phyloP scores from a whole-genome alignment of 2,329 filamentous ascomycete genomes.

The Stachybotrys echinatus region DNA sequence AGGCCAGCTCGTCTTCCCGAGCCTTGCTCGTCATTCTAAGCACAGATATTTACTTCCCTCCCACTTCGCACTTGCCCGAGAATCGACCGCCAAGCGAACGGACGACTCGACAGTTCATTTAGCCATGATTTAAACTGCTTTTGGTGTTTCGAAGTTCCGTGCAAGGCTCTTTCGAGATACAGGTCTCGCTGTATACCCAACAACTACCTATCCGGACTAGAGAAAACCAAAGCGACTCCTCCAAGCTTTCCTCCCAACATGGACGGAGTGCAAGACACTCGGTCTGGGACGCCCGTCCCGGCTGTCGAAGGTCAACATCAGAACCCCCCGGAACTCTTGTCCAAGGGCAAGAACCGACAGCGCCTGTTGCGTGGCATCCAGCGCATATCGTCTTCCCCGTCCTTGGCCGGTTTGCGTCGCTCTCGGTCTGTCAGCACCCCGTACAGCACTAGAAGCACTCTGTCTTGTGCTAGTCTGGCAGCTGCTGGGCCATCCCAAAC shows the following conservation, averaged over 20 bases:
- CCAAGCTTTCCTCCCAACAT: too few relatives aligned
- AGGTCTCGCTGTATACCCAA: background rate
- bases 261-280: constrained; percentile 17
- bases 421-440: constrained; percentile 64
- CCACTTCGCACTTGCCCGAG: too few relatives aligned
- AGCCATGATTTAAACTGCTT: background rate
- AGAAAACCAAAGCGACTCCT: too few relatives aligned
- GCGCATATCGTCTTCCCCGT: constrained; percentile 76
- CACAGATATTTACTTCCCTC: too few relatives aligned
- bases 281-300: constrained; percentile 18
- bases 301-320: constrained; percentile 10
- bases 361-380: constrained; percentile 70
- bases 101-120: background rate
- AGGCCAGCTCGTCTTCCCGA: background rate
- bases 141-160: too few relatives aligned
- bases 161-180: too few relatives aligned
- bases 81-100: background rate
- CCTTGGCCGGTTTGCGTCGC: constrained; percentile 59
- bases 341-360: constrained; percentile 62
- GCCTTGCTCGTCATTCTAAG: background rate
- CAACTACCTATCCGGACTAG: too few relatives aligned
- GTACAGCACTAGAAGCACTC: constrained; percentile 48
- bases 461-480: constrained; percentile 52
- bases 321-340: constrained; percentile 18
- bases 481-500: constrained; percentile 25